These are phyloP conservation scores for Triadica sebifera DNA, from an alignment of 345 rosid genomes.

Conservation along the genomic window DNA sequence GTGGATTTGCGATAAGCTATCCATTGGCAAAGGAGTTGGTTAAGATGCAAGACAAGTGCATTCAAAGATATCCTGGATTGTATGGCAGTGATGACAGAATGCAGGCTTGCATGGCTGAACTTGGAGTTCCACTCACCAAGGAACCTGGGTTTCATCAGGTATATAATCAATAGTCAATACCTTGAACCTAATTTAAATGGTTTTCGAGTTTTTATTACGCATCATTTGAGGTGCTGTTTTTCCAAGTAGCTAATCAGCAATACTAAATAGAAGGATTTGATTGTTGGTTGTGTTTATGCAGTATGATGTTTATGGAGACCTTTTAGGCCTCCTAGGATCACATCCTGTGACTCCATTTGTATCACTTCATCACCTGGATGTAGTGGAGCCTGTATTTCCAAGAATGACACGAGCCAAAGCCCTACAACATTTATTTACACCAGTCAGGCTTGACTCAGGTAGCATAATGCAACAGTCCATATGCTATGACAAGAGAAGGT, in stretches of 20 bases:
- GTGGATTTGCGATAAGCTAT: conserved; percentile 82
- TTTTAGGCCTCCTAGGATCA: conserved; percentile 66
- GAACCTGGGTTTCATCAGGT: conserved; percentile 91
- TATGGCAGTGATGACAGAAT: conserved; percentile 84
- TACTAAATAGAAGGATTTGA: neutral
- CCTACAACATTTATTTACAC: conserved; percentile 50
- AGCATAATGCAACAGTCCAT: conserved; percentile 79
- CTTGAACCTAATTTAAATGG: neutral
- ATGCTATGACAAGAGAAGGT: conserved; percentile 57
- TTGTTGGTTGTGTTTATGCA: conserved; percentile 24
- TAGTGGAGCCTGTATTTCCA: conserved; percentile 71
- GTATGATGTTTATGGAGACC: conserved; percentile 79
- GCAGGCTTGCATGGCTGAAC: conserved; percentile 86
- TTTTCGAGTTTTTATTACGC: neutral
- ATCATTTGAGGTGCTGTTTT: too few relatives aligned
- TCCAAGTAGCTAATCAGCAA: too few relatives aligned
- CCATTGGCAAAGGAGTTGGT: conserved; percentile 62
- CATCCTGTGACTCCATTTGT: conserved; percentile 76
- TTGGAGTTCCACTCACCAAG: conserved; percentile 72
- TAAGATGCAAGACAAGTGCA: conserved; percentile 74
- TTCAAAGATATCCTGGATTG: conserved; percentile 68
- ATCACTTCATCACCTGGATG: conserved; percentile 77
- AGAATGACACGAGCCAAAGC: conserved; percentile 39
- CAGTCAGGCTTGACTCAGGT: conserved; percentile 62
- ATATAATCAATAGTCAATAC: neutral